Conservation (phyloP, 2,329 filamentous ascomycete genomes). For the Furcasterigmium furcatum region DNA sequence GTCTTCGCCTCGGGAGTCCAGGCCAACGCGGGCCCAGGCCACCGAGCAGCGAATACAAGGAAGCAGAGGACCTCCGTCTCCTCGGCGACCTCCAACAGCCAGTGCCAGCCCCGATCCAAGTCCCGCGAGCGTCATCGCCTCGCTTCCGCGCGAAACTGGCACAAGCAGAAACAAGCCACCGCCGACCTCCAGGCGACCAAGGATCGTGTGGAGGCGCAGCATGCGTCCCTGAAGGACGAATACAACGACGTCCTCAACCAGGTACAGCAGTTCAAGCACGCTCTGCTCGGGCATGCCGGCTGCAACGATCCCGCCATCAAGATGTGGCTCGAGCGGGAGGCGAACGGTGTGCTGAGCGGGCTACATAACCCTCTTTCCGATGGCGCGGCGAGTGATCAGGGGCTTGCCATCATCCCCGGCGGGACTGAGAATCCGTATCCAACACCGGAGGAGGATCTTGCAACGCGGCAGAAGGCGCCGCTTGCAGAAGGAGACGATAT, state of each 20-base stretch:
- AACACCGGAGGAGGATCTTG: not conserved
- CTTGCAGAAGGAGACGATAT: not conserved
- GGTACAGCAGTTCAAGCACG: constrained; percentile 6
- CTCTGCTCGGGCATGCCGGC: constrained; percentile 6
- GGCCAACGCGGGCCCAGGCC: too few species aligned
- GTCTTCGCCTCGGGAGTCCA: too few species aligned
- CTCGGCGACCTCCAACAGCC: not conserved
- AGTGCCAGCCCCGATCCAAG: not conserved
- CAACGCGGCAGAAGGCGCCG: too few species aligned
- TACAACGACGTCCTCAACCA: constrained; percentile 1
- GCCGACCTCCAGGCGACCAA: constrained; percentile 5
- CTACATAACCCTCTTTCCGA: not conserved
- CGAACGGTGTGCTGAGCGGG: not conserved
- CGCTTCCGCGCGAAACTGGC: constrained; percentile 10
- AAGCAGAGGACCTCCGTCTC: not conserved
- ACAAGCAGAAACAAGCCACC: constrained; percentile 6
- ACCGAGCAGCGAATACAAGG: too few species aligned
- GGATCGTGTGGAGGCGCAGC: constrained; percentile 1
- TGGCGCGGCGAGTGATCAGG: too few species aligned
- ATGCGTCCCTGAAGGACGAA: constrained; percentile 2
- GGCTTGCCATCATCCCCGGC: not conserved
- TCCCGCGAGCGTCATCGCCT: constrained; percentile 7
- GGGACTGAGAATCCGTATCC: not conserved
- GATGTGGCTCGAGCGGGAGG: constrained; percentile 6
- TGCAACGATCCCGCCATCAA: constrained; percentile 8